Evolutionary conservation across 2,329 filamentous ascomycete genomes (phyloP).

Genomic region (Pseudogymnoascus sp.): DNA sequence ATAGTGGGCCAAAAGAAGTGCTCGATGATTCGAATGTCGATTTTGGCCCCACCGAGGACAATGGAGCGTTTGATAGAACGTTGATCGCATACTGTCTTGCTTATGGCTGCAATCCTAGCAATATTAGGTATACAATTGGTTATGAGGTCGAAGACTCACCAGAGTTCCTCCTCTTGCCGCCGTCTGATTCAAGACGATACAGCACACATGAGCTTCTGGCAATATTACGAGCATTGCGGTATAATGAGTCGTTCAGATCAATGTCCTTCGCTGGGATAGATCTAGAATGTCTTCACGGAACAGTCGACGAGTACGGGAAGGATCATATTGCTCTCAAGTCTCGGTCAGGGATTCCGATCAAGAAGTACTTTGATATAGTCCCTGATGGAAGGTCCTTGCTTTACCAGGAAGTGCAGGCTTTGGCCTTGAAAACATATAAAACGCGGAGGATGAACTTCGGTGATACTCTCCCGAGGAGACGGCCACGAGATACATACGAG

Average conservation of each 20-base stretch:
- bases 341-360: conserved; percentile 36
- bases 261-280: conserved; percentile 61
- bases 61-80: conserved; percentile 59
- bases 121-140: conserved; percentile 58
- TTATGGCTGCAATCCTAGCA: conserved; percentile 57
- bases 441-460: conserved; percentile 61
- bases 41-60: conserved; percentile 44
- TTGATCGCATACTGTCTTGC: conserved; percentile 63
- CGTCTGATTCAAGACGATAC: conserved; percentile 49
- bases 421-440: conserved; percentile 59
- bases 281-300: conserved; percentile 57
- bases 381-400: conserved; percentile 44
- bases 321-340: conserved; percentile 57
- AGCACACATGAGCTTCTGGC: conserved; percentile 58
- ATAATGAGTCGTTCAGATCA: conserved; percentile 62
- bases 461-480: conserved; percentile 50
- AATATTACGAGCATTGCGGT: conserved; percentile 61
- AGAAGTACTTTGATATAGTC: conserved; percentile 27
- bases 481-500: conserved; percentile 36
- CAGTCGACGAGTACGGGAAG: conserved; percentile 51
- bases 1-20: conserved; percentile 51
- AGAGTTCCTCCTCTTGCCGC: conserved; percentile 56
- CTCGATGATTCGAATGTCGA: conserved; percentile 40
- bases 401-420: conserved; percentile 61
- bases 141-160: conserved; percentile 59